phyloP scores from a whole-genome alignment of 2,329 filamentous ascomycete genomes.

The Pestalotiopsis sp. region DNA sequence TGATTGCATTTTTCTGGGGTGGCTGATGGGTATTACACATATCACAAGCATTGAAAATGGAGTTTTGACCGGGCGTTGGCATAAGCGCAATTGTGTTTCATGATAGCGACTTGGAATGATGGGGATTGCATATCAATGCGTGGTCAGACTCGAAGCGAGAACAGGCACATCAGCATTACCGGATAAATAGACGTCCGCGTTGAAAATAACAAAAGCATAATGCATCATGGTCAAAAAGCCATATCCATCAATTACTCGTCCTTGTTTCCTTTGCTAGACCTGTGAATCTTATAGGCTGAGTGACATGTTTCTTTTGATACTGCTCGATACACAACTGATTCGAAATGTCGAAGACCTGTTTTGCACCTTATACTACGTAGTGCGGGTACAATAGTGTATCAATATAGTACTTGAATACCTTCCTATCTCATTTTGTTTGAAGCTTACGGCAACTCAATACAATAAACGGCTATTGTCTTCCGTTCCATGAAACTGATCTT shows the following conservation, averaged over 20 bases:
- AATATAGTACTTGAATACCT: no score
- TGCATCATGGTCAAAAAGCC: background rate
- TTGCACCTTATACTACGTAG: no score
- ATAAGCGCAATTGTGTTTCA: background rate
- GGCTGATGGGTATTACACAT: background rate
- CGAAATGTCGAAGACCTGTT: no score
- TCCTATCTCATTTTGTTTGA: no score
- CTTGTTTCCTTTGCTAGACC: background rate
- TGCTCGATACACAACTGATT: no score
- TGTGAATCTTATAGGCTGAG: no score
- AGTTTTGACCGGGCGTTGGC: conserved; percentile 1
- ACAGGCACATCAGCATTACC: background rate
- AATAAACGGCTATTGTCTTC: no score
- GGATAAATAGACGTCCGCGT: background rate
- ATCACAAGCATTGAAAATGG: conserved; percentile 12
- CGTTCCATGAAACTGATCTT: no score
- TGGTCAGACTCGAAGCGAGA: background rate
- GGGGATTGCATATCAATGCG: background rate
- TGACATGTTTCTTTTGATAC: no score
- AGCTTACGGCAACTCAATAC: no score
- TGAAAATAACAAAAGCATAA: background rate
- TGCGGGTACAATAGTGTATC: no score
- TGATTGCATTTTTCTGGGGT: conserved; percentile 5
- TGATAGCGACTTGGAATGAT: background rate
- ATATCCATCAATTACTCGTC: background rate